These are phyloP conservation scores for Trichoderma reesei DNA, from an alignment of 495 filamentous ascomycete species.

Conservation along the genomic window DNA sequence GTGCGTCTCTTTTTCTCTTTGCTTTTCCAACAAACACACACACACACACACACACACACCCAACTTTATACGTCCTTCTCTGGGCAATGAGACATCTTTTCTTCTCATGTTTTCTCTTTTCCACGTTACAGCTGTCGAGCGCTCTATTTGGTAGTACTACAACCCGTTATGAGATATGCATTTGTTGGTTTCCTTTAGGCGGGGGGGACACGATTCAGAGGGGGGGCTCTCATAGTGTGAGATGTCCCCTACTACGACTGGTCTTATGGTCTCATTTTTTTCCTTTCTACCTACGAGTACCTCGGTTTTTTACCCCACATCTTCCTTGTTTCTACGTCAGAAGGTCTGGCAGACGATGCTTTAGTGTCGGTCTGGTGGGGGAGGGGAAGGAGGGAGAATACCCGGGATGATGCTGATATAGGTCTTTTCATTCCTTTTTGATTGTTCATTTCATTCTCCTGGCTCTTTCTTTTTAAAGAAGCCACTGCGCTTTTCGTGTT, in stretches of 20 bases:
- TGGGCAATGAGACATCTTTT: neutral
- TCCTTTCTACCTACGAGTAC: too few relatives aligned
- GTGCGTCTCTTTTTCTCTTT: conserved; percentile 12
- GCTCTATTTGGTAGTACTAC: conserved; percentile 5
- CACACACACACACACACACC: neutral
- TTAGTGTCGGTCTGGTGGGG: neutral
- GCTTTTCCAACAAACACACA: conserved; percentile 8
- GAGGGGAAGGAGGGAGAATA: too few relatives aligned
- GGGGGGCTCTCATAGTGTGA: neutral
- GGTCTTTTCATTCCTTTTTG: neutral
- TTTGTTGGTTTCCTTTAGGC: conserved; percentile 15
- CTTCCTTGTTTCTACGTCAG: conserved; percentile 14
- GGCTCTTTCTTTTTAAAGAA: neutral
- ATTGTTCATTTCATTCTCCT: neutral
- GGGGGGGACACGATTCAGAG: neutral
- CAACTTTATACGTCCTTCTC: too few relatives aligned
- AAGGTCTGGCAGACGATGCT: conserved; percentile 5
- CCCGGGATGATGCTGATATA: neutral
- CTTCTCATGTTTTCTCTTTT: neutral
- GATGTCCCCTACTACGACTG: neutral
- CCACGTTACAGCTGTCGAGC: conserved; percentile 16
- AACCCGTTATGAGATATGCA: conserved; percentile 16
- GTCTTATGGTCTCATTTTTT: neutral
- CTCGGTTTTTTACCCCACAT: too few relatives aligned
- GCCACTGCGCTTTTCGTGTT: too few relatives aligned